phyloP scores from a whole-genome alignment of 331 rosid species.

The Rhamnella rubrinervis region DNA sequence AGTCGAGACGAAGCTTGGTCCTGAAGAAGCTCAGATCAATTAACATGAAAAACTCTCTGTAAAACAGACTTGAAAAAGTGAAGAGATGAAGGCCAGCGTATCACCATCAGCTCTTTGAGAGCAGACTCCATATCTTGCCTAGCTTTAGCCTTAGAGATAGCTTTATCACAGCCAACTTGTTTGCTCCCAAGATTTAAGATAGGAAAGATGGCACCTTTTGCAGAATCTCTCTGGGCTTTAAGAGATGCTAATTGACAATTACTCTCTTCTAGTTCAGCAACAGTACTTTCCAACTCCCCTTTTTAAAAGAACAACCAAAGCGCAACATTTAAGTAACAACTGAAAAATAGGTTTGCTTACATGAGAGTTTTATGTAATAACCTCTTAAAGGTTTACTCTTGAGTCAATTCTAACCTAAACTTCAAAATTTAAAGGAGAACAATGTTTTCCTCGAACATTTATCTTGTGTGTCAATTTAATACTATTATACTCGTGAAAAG shows the following conservation, averaged over 20 bases:
- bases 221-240: conserved; percentile 70
- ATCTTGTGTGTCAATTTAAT: no score
- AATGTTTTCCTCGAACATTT: no score
- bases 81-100: conserved; percentile 14
- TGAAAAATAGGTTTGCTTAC: neutral
- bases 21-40: conserved; percentile 41
- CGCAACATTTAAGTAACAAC: conserved; percentile 17
- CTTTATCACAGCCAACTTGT: conserved; percentile 54
- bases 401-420: no score
- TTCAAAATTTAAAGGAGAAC: no score
- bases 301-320: conserved; percentile 32
- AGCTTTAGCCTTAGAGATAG: conserved; percentile 80
- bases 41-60: conserved; percentile 7
- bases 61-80: conserved; percentile 13
- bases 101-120: conserved; percentile 78
- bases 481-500: neutral
- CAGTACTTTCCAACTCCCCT: conserved; percentile 71
- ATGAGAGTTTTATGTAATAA: no score
- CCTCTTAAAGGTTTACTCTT: no score
- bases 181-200: conserved; percentile 62
- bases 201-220: conserved; percentile 77
- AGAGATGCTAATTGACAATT: conserved; percentile 63
- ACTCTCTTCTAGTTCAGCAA: conserved; percentile 70
- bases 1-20: conserved; percentile 65
- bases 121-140: conserved; percentile 80